A percentile compares a stretch with the other conserved stretches of the same genome.
These are phyloP conservation scores for Acanthamoeba culbertsoni DNA, from an alignment of 208 protist genomes.

Conservation along the genomic window DNA sequence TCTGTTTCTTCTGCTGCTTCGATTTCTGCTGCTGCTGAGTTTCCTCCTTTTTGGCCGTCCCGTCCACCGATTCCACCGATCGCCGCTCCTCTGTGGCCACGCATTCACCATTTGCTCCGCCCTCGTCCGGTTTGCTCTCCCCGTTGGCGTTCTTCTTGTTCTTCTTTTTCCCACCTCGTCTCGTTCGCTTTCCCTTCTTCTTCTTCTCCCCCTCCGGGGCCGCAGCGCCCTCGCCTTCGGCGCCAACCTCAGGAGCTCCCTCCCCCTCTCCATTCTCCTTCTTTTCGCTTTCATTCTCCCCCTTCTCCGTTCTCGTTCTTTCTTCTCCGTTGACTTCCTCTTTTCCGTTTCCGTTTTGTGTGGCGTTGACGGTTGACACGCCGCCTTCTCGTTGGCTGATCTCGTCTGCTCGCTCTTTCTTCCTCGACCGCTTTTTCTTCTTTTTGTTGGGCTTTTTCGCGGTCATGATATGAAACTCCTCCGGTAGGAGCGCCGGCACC, in stretches of 20 bases:
- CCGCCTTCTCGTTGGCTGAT: background rate
- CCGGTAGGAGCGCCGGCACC: background rate
- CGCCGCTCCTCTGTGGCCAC: background rate
- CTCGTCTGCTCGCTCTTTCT: background rate
- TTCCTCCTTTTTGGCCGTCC: background rate
- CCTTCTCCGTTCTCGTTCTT: background rate
- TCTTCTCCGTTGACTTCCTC: background rate
- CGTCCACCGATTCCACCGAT: background rate
- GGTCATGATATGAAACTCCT: conserved; percentile 31
- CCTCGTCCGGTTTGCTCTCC: background rate
- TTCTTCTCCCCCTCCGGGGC: background rate
- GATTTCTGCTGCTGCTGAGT: background rate
- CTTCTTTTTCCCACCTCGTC: conserved; percentile 41
- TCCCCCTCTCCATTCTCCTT: no score
- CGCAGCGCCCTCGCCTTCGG: background rate
- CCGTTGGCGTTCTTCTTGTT: conserved; percentile 7
- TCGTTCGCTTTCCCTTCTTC: background rate
- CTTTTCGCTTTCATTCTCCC: background rate
- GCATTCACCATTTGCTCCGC: background rate
- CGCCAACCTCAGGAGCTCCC: background rate
- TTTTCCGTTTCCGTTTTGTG: background rate
- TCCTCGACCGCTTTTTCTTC: conserved; percentile 19
- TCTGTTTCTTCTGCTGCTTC: background rate
- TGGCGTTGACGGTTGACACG: background rate
- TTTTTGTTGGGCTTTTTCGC: conserved; percentile 47